phyloP scores from a whole-genome alignment of 1,284 basidiomycete genomes.

The Neolentinus lepideus region DNA sequence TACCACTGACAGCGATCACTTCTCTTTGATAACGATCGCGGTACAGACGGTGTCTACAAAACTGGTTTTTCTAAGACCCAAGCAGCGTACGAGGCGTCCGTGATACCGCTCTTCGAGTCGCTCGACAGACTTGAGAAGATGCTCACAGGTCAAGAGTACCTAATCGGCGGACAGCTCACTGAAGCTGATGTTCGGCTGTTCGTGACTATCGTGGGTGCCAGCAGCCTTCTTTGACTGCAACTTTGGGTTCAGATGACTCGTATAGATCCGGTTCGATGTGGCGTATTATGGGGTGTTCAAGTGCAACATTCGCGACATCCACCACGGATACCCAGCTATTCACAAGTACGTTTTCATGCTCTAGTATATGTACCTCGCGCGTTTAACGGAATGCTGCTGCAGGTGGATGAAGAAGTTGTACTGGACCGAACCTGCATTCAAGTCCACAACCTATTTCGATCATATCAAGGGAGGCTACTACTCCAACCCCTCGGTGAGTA shows the following conservation, averaged over 20 bases:
- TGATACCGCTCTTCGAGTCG: slow-evolving; percentile 64
- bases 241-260: neutral
- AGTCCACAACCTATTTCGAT: slow-evolving; percentile 81
- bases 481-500: slow-evolving; percentile 46
- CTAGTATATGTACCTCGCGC: neutral
- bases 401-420: slow-evolving; percentile 88
- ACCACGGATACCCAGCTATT: slow-evolving; percentile 75
- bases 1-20: neutral
- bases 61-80: slow-evolving; percentile 84
- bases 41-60: slow-evolving; percentile 89
- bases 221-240: too few species aligned
- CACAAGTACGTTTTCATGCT: slow-evolving; percentile 41
- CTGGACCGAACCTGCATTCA: slow-evolving; percentile 89
- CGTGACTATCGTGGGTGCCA: slow-evolving; percentile 74
- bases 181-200: slow-evolving; percentile 91
- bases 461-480: slow-evolving; percentile 88
- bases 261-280: slow-evolving; percentile 61
- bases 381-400: neutral
- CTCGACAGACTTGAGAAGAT: slow-evolving; percentile 81
- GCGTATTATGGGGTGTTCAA: slow-evolving; percentile 94
- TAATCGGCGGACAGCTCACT: slow-evolving; percentile 78
- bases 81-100: slow-evolving; percentile 76
- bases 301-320: slow-evolving; percentile 80
- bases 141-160: slow-evolving; percentile 72
- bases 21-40: neutral